These are phyloP conservation scores for Arxiozyma bovina DNA, from an alignment of 1,139 yeast species.

Conservation along the genomic window DNA sequence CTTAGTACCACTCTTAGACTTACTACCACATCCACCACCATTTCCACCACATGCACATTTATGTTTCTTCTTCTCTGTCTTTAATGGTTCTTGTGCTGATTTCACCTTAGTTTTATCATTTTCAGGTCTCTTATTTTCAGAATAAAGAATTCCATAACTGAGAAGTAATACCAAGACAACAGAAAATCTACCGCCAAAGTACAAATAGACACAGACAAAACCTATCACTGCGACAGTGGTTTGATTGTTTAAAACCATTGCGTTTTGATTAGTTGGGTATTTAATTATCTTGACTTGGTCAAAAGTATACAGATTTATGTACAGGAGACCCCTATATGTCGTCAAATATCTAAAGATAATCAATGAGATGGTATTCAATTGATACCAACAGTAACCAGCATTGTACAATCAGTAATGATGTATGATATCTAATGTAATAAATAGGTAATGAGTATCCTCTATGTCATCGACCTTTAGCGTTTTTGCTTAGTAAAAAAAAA, in stretches of 20 bases:
- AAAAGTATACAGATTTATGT: no score
- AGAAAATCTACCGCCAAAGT: constrained; percentile 33
- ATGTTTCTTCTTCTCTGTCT: constrained; percentile 4
- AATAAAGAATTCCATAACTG: constrained; percentile 23
- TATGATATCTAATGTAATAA: no score
- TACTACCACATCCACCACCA: constrained; percentile 6
- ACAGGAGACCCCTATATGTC: no score
- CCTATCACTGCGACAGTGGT: constrained; percentile 4
- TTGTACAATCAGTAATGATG: no score
- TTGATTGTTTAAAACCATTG: neutral
- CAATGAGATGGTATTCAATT: no score
- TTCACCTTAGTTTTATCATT: neutral
- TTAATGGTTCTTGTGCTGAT: constrained; percentile 5
- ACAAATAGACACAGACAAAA: constrained; percentile 8
- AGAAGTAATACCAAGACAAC: constrained; percentile 26
- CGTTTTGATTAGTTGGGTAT: neutral
- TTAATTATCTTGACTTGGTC: neutral
- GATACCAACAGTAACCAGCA: no score
- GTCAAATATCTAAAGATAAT: no score
- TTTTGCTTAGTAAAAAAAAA: no score
- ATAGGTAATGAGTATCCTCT: no score
- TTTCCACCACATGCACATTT: constrained; percentile 4
- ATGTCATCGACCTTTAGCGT: neutral
- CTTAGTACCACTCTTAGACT: neutral
- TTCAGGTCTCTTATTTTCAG: constrained; percentile 3